Evolutionary conservation across 441 rosid genomes (phyloP).

Genomic region (Gossypium trilobum): DNA sequence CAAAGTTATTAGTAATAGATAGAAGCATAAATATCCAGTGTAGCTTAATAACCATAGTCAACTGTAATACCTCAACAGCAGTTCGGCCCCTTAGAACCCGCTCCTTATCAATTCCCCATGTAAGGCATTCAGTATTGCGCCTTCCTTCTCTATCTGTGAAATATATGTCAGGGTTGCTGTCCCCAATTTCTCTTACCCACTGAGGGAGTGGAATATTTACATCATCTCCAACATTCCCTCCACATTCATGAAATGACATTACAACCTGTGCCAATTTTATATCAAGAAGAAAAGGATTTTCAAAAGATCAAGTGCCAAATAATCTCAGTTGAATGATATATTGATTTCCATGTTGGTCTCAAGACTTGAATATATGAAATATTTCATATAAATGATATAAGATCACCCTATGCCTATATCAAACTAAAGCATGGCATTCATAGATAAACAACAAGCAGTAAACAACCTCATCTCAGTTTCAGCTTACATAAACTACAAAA

Average conservation of each 20-base stretch:
- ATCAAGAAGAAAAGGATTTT: constrained; percentile 15
- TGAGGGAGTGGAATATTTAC: constrained; percentile 57
- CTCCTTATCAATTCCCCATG: constrained; percentile 72
- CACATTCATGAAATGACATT: constrained; percentile 69
- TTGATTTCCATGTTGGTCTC: neutral
- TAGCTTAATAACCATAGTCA: neutral
- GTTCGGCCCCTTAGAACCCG: constrained; percentile 58
- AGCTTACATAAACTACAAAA: neutral
- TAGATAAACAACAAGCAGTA: neutral
- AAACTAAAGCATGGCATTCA: neutral
- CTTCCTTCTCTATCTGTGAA: constrained; percentile 58
- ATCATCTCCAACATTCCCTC: constrained; percentile 78
- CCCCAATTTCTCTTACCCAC: constrained; percentile 56
- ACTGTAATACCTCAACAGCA: constrained; percentile 50
- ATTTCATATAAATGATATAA: neutral
- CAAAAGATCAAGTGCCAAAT: neutral
- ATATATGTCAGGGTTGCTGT: constrained; percentile 63
- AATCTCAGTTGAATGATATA: neutral
- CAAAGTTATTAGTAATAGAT: neutral
- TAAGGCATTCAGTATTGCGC: constrained; percentile 52
- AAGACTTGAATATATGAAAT: neutral
- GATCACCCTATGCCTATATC: neutral
- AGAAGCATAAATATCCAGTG: neutral
- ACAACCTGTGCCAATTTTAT: constrained; percentile 42
- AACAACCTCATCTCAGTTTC: constrained; percentile 3